phyloP scores from a whole-genome alignment of 805 yeast genomes.

The Jamesozyma spencerorum region DNA sequence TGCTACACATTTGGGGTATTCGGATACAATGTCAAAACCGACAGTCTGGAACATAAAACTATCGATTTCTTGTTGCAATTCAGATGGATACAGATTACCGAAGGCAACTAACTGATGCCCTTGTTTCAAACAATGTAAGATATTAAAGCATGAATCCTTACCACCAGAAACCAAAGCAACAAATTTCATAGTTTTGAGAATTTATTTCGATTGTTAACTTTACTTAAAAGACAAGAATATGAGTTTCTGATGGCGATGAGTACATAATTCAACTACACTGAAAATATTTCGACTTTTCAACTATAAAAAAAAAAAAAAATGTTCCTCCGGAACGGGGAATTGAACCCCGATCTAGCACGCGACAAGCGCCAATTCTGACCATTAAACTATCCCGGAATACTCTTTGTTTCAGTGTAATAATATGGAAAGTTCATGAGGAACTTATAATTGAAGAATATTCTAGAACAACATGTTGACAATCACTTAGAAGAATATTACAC shows the following conservation, averaged over 20 bases:
- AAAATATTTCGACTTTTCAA: not conserved
- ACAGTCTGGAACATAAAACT: constrained; percentile 98
- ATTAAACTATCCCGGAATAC: constrained; percentile 21
- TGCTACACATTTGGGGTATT: constrained; percentile 59
- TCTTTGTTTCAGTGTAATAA: no score
- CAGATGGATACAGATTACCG: constrained; percentile 71
- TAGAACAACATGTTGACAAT: no score
- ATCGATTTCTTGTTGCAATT: constrained; percentile 60
- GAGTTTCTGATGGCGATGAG: not conserved
- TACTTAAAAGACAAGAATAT: not conserved
- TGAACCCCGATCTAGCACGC: constrained; percentile 25
- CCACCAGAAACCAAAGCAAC: constrained; percentile 93
- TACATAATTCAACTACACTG: not conserved
- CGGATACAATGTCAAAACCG: constrained; percentile 69
- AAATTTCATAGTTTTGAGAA: constrained; percentile 60
- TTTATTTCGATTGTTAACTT: not conserved
- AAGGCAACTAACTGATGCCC: constrained; percentile 83
- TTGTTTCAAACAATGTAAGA: constrained; percentile 71
- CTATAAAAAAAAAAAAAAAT: constrained; percentile 5
- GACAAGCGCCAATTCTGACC: constrained; percentile 23
- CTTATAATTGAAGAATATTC: no score
- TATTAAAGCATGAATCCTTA: constrained; percentile 87
- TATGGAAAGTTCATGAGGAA: no score
- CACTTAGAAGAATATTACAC: no score
- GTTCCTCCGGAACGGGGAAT: constrained; percentile 24